Evolutionary conservation across 768 basidiomycete genomes (phyloP), one percentile per base, ranked within the genome.

Genomic region (Antrodiella citrinella): DNA sequence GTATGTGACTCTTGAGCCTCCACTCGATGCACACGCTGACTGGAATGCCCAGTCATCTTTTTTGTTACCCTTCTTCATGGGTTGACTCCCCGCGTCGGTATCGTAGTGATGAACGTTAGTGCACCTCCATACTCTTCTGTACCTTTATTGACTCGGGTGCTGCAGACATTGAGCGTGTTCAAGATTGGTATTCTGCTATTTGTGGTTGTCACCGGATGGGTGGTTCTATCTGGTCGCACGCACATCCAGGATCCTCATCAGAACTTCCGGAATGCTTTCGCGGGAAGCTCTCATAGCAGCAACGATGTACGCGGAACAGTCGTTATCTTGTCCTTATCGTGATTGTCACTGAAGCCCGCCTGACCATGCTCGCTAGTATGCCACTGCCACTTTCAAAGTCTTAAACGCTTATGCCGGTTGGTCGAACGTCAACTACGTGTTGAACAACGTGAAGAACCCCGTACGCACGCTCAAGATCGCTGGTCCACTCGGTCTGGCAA

Each of bases 391-490:
- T 0, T 79, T 78, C 71, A 80, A 81, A 53, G 76, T 82, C 21
- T 63, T 81, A 20, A 67, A 69, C 48, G 59, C 72, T 1, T 76
- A 72, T 50, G 41, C 59, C 1, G 79, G 79, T 4, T 80, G 80
- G 79, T 75, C 74, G 2, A 75, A 73, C 42, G 73, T 76, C 21
- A 80, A 80, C 56, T 78, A 77, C 48, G 80, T 81, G 4, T 62
- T 82, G 50, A 81, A 80, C 62, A 78, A 81, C 9, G 78, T 82
- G 47, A 75, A 73, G 53, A 66, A 81, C 55, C 80, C 80, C 0
- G 69, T 80, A 2, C 72, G 76, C 41, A 83, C 81, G 5, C 72
- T 83, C 47, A 79, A 78, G 61, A 78, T 81, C 26, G 79, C 80
- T 0, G 80, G 76, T 2, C 80, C 79, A 0, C 73, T 81, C 18